Base-by-base conservation (phyloP, 129 eudicot species). In the Pseudognaphalium luteoalbum region DNA sequence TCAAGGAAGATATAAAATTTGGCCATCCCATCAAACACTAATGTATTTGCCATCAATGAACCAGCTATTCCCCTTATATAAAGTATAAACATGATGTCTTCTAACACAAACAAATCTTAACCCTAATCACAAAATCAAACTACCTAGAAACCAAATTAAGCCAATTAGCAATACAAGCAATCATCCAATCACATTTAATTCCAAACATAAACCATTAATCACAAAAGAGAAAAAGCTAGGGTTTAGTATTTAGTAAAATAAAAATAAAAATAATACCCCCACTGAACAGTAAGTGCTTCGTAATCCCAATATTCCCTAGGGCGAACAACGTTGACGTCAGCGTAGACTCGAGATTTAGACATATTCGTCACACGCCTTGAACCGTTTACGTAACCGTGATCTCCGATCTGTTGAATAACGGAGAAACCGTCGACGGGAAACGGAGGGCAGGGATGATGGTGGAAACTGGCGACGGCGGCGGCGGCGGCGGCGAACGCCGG, bases 241-340 rank as follows among this genome's bases (percentile, higher is more conserved):
- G 85, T 44, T 75, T 44, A 58, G 17, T 60, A 30, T 15, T 32
- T 32, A 34, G 11, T 10, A 25, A 62, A 63, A 29, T 29, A 1
- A 6, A 29, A 6, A 15, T 0, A 25, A 5, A 2, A 3, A 59
- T 1, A 17, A 59, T 87, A 93, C 98, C 98, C 98, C 98, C 98
- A 93, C 85, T 93, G 98, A 72, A 93, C 97, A 70, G 88, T 80
- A 63, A 93, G 97, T 37, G 94, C 87, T 76, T 93, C 98, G 80
- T 93, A 93, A 83, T 93, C 98, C 97, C 97, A 93, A 39, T 93
- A 93, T 66, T 93, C 98, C 66, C 96, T 82, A 5, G 97, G 98
- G 5, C 98, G 97, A 71, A 84, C 70, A 42, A 93, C 98, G 77
- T 93, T 93, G 71, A 93, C 86, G 34, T 93, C 98, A 10, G 96